Evolutionary conservation across 192 early-diverging fungal genomes (phyloP), one percentile per base, ranked within the genome.

Genomic region (Backusella psychrophila): DNA sequence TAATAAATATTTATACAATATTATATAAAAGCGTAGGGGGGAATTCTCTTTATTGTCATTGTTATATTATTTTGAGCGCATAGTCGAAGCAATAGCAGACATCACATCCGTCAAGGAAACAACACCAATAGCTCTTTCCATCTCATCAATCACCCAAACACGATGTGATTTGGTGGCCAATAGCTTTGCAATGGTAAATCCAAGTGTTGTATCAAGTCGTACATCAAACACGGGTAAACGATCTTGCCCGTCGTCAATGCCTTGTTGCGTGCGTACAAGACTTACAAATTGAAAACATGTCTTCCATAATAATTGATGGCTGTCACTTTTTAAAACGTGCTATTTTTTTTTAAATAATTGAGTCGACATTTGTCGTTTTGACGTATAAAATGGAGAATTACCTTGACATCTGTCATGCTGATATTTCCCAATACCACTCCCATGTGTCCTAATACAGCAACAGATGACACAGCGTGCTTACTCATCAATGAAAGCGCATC

Each of bases 81-180:
- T 29, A 11, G 56, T 63, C 11, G 68, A 69, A 41, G 77, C 72
- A 39, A 81, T 46, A n/a, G 56, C 53, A 29, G 87, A 77, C 78
- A 94, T 83, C 9, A 96, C 84, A 76, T 96, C 94, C n/a, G 94
- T 96, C 9, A 96, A 83, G 33, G 90, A 92, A 6, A 96, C 89
- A 11, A 96, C 88, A 14, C 93, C 93, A n/a, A 88, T 80, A 9
- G 87, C 83, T 59, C 80, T 71, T 14, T 85, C 87, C 19, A 73
- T 63, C 38, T 89, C 87, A 67, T 90, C 86, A 29, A 86, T 87
- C 5, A 94, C 91, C 93, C 93, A 96, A 14, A 96, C 86, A 49
- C 95, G 90, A 71, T 96, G 95, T 0, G 93, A 89, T 8, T 87
- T 88, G 0, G 95, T 96, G 19, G 95, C 93, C 26, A 91, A 85